phyloP scores from a whole-genome alignment of 805 yeast genomes.

The Candida coquimbonensis region DNA sequence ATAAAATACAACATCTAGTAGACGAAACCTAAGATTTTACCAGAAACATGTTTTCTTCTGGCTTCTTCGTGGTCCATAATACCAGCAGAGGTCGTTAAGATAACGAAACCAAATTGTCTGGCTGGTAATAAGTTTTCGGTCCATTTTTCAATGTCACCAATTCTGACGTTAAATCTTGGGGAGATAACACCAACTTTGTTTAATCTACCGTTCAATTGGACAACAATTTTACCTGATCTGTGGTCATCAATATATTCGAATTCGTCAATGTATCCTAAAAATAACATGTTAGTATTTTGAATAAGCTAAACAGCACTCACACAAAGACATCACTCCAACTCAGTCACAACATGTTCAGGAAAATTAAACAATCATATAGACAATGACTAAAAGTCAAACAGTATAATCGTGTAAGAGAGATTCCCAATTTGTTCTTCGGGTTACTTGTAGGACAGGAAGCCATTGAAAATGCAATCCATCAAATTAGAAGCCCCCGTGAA shows the following conservation, averaged over 20 bases:
- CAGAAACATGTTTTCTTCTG: slow-evolving; percentile 99
- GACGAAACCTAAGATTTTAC: slow-evolving; percentile 96
- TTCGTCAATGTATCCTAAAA: slow-evolving; percentile 75
- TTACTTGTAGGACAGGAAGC: slow-evolving; percentile 96
- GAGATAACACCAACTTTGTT: slow-evolving; percentile 98
- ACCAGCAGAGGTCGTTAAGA: slow-evolving; percentile 98
- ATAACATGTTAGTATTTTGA: slow-evolving; percentile 2
- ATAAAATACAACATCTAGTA: slow-evolving; percentile 42
- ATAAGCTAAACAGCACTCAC: neutral
- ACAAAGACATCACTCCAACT: neutral
- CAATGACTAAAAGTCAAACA: neutral
- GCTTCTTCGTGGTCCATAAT: slow-evolving; percentile 99
- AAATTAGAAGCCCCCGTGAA: slow-evolving; percentile 92
- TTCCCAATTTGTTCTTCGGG: slow-evolving; percentile 61
- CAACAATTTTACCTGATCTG: slow-evolving; percentile 97
- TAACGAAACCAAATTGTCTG: slow-evolving; percentile 97
- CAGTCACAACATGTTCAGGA: slow-evolving; percentile 21
- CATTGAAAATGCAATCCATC: slow-evolving; percentile 88
- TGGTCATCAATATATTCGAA: slow-evolving; percentile 97
- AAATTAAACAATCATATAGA: slow-evolving; percentile 27
- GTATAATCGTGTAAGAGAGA: slow-evolving; percentile 30
- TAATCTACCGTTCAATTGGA: slow-evolving; percentile 94
- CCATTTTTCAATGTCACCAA: slow-evolving; percentile 95
- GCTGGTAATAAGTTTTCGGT: slow-evolving; percentile 97
- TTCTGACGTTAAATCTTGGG: slow-evolving; percentile 96